Evolutionary conservation across 2,329 filamentous ascomycete species (phyloP).

Genomic region (Zasmidium cellare): DNA sequence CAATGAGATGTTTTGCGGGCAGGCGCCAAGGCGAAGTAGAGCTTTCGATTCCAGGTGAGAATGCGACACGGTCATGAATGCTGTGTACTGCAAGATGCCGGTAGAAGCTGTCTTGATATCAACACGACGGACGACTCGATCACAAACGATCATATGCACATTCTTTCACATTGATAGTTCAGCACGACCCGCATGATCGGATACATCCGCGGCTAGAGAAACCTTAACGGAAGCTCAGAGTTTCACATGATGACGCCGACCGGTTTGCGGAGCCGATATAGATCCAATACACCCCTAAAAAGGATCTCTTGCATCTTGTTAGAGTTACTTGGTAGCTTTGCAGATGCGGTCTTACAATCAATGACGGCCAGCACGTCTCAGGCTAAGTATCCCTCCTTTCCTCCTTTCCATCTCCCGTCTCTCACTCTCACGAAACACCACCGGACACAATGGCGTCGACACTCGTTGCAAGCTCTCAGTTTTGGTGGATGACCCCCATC

Average conservation of each 20-base stretch:
- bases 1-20: no score
- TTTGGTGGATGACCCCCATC: slow-evolving; percentile 34
- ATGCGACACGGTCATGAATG: no score
- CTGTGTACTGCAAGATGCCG: no score
- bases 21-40: no score
- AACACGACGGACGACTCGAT: no score
- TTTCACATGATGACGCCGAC: neutral
- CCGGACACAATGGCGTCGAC: slow-evolving; percentile 21
- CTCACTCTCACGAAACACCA: neutral
- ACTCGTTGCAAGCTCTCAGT: slow-evolving; percentile 17
- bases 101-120: no score
- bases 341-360: neutral
- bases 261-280: neutral
- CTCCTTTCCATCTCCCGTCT: neutral
- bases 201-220: neutral
- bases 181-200: no score
- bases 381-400: neutral
- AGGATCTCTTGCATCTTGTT: neutral
- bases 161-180: no score
- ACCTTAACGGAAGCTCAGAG: neutral
- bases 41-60: no score
- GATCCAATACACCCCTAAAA: neutral
- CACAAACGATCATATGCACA: no score
- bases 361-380: no score
- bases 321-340: neutral